Evolutionary conservation across 371 early-diverging fungal genomes (phyloP), one percentile per base, ranked within the genome.

Genomic region (Mucor indicus): DNA sequence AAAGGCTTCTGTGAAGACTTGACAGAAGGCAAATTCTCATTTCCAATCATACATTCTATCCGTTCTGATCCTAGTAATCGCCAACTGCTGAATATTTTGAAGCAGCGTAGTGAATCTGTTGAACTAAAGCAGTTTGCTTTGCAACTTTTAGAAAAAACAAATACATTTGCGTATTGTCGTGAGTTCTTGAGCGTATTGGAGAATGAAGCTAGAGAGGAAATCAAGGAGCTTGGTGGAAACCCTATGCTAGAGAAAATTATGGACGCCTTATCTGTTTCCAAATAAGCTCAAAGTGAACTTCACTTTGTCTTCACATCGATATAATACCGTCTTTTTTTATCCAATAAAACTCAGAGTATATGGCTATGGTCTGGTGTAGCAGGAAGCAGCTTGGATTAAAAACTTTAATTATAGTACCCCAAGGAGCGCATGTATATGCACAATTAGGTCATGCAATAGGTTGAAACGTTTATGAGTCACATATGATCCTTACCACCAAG

Each of bases 1-100:
- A 98, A 98, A 64, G 95, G 96, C 11, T 98, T 90, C 60, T 95
- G 94, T 50, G 97, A 98, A 64, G 98, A 98, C 61, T 61, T 98
- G 43, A 93, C 94, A 0, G 97, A 98, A 70, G 98, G 98, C 53
- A 98, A 98, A 69, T 96, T 94, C 60, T 95, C 95, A 2, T 96
- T 89, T 55, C 93, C 93, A 1, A 85, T 96, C 47, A 90, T 94
- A 19, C 95, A 92, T 48, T 83, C 89, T 7, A 89, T 95, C 35
- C 77, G 83, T 0, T 52, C 71, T 0, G 77, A 83, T 42, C 60
- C 79, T 1, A 57, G 55, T 12, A 82, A 80, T 38, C 72, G 81
- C 1, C 87, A 87, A 58, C 59, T 93, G 13, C 45, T 77, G 63
- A 87, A 86, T 56, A 98, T 98, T 23, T 53, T 98, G 36, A 82